Percentiles rank a stretch among this genome's conserved stretches.
These are phyloP conservation scores for Yarrowia keelungensis DNA, from an alignment of 805 yeast genomes.

Conservation along the genomic window DNA sequence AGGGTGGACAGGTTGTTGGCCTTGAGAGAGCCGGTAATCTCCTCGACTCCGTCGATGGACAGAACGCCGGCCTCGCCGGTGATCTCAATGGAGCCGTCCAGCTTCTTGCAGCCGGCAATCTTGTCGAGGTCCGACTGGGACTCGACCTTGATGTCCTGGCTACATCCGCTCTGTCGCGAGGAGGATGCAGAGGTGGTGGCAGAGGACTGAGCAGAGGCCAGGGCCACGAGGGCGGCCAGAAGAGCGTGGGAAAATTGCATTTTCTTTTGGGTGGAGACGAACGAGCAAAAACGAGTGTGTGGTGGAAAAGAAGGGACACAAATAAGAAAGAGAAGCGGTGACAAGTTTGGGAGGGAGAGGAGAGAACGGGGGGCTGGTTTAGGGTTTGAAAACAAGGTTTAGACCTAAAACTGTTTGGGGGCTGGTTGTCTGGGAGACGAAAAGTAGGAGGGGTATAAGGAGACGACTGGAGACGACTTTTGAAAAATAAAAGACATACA, in stretches of 20 bases:
- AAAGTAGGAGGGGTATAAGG: not conserved
- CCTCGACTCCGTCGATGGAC: constrained; percentile 72
- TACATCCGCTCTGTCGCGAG: constrained; percentile 47
- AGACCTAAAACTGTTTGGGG: not conserved
- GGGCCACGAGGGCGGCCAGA: constrained; percentile 38
- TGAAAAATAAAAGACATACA: too few relatives aligned
- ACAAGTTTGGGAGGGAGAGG: constrained; percentile 18
- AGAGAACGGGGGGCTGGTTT: constrained; percentile 31
- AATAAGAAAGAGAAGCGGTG: constrained; percentile 30
- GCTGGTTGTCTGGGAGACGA: constrained; percentile 23
- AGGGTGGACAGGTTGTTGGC: constrained; percentile 71
- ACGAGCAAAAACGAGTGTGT: constrained; percentile 25
- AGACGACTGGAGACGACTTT: too few relatives aligned
- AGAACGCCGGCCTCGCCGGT: constrained; percentile 64
- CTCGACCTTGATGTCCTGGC: constrained; percentile 70
- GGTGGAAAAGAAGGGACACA: constrained; percentile 34
- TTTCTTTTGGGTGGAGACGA: constrained; percentile 3
- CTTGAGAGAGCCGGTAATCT: constrained; percentile 76
- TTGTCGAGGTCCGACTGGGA: constrained; percentile 79
- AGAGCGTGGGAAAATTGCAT: constrained; percentile 37
- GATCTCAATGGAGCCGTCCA: constrained; percentile 80
- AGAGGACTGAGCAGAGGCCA: constrained; percentile 45
- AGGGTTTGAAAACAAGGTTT: not conserved
- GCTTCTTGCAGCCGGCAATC: constrained; percentile 74
- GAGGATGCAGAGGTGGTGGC: constrained; percentile 60